These are phyloP conservation scores for Lactifluus rugatus DNA, from an alignment of 768 basidiomycete genomes.

Conservation along the genomic window DNA sequence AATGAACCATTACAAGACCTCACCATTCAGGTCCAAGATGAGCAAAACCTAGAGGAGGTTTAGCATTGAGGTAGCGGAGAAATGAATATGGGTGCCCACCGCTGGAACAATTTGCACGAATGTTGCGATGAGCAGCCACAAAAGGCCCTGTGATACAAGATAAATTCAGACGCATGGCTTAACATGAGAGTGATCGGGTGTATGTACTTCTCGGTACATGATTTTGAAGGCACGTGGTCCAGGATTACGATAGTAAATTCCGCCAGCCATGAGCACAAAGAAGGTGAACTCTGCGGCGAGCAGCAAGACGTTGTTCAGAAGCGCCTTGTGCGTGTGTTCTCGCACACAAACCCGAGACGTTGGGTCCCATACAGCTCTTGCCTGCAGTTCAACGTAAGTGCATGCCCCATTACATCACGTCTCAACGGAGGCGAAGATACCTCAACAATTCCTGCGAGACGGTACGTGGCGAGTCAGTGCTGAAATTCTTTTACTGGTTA, in stretches of 20 bases:
- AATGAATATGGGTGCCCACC: not conserved
- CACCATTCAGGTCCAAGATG: slow-evolving; percentile 11
- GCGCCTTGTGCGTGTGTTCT: not conserved
- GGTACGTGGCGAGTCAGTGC: not conserved
- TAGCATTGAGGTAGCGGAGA: not conserved
- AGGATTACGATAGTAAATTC: slow-evolving; percentile 5
- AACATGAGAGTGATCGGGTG: not conserved
- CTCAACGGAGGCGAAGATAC: not conserved
- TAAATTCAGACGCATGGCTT: not conserved
- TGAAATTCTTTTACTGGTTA: not conserved
- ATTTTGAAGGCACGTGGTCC: slow-evolving; percentile 4
- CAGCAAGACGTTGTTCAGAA: not conserved
- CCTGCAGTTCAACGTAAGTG: not conserved
- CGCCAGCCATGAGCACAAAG: slow-evolving; percentile 1
- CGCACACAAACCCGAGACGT: not conserved
- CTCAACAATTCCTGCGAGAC: not conserved
- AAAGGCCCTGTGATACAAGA: slow-evolving; percentile 4
- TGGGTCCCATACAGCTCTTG: not conserved
- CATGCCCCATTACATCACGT: not conserved
- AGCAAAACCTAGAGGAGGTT: slow-evolving; percentile 10
- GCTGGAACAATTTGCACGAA: slow-evolving; percentile 4
- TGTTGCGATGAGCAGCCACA: slow-evolving; percentile 8
- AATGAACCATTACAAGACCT: not conserved
- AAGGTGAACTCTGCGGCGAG: not conserved
- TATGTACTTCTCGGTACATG: slow-evolving; percentile 15